phyloP scores from a whole-genome alignment of 495 filamentous ascomycete species.

The Talaromyces borbonicus region DNA sequence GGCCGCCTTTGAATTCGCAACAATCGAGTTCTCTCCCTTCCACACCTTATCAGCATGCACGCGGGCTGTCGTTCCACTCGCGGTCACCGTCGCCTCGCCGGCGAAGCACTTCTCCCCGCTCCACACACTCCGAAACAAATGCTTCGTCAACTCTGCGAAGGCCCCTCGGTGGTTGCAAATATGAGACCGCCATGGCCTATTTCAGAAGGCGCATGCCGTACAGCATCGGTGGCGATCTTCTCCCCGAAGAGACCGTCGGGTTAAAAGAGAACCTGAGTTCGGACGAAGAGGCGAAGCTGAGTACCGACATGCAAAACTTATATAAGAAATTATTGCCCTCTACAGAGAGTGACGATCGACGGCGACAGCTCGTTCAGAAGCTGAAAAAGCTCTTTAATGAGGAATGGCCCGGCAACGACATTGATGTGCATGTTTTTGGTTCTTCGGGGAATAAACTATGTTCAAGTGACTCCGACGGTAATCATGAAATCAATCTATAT shows the following conservation, averaged over 20 bases:
- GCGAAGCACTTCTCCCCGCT: slow-evolving; percentile 77
- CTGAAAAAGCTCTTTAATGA: slow-evolving; percentile 76
- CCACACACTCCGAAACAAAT: slow-evolving; percentile 81
- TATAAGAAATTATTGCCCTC: slow-evolving; percentile 82
- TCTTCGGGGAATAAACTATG: slow-evolving; percentile 93
- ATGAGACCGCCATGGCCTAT: slow-evolving; percentile 65
- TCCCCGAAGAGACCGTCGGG: slow-evolving; percentile 56
- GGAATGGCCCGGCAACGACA: slow-evolving; percentile 84
- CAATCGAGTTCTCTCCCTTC: slow-evolving; percentile 91
- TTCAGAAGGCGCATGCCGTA: slow-evolving; percentile 85
- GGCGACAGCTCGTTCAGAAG: slow-evolving; percentile 70
- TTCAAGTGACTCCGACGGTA: slow-evolving; percentile 95
- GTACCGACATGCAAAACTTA: slow-evolving; percentile 68
- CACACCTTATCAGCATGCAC: slow-evolving; percentile 81
- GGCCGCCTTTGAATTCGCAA: slow-evolving; percentile 40
- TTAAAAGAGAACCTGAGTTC: slow-evolving; percentile 58
- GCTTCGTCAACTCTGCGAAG: slow-evolving; percentile 56
- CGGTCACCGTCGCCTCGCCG: slow-evolving; percentile 78
- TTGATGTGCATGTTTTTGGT: slow-evolving; percentile 88
- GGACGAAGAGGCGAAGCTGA: slow-evolving; percentile 69
- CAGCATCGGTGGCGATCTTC: slow-evolving; percentile 62
- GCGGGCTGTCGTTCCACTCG: slow-evolving; percentile 73
- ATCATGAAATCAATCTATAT: slow-evolving; percentile 21
- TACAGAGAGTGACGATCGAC: slow-evolving; percentile 62
- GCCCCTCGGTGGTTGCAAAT: slow-evolving; percentile 58